Evolutionary conservation across 768 basidiomycete genomes (phyloP), one percentile per base, ranked within the genome.

Genomic region (Boletellus ananiceps): DNA sequence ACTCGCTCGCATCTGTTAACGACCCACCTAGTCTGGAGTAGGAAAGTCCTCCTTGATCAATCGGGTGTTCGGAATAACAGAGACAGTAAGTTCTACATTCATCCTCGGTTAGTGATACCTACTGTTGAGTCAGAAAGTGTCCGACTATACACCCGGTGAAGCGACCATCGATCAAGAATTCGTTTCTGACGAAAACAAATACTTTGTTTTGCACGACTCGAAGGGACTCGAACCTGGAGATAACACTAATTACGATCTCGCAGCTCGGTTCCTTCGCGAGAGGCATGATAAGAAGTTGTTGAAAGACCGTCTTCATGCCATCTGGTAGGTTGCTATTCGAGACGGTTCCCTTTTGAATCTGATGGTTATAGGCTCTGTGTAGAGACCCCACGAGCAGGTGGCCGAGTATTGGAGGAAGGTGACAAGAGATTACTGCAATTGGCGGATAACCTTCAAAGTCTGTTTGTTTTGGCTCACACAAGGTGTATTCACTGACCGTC

Each of bases 371-470:
- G 46, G 46, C 46, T 52, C 36, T 52, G 51, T 40, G 39, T 33
- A 48, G 46, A 52, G 36, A 49, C 41, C 13, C 50, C 50, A n/a
- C 46, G 46, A 11, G 35, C 50, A 0, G 50, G 50, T 13, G 50
- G 50, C 11, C 41, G 46, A 33, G 51, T 52, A 3, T 19, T 49
- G 31, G 51, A 52, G 23, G 41, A 52, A 34, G 41, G 46, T 8
- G 51, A 52, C 12, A 48, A 48, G 32, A 42, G 42, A 16, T 37
- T 51, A 9, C 21, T 51, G 12, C 34, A 35, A 8, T 18, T 48
- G 31, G 51, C 51, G 7, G 13, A 48, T 34, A 18, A 38, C 14
- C 41, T 42, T 23, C 41, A 33, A 34, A 48, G 51, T 52, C 25
- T 13, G 40, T 42, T 13, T 27, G 32, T 25, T 18, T 5, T 21